Evolutionary conservation across 352 stramenopile genomes (phyloP).

Genomic region (Phytophthora nicotianae): DNA sequence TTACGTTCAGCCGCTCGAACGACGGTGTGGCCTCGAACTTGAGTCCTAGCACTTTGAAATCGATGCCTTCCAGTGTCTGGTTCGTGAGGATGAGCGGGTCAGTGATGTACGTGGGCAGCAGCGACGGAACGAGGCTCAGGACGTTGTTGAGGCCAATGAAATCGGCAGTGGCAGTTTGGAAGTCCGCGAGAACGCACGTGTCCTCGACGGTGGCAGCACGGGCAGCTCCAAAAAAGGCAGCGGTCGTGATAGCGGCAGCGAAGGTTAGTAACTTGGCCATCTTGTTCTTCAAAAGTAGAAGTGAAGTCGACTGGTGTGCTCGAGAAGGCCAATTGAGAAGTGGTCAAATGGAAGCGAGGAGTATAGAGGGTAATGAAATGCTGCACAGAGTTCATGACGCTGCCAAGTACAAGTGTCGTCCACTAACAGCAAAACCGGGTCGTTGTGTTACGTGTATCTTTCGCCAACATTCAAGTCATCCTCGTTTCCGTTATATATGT

Average conservation of each 20-base stretch:
- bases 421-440: conserved; percentile 26
- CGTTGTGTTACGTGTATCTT: conserved; percentile 6
- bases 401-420: conserved; percentile 7
- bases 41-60: conserved; percentile 35
- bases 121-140: conserved; percentile 23
- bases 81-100: conserved; percentile 35
- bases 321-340: conserved; percentile 35
- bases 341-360: conserved; percentile 11
- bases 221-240: conserved; percentile 18
- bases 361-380: conserved; percentile 18
- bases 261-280: conserved; percentile 51
- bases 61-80: conserved; percentile 34
- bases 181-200: conserved; percentile 29
- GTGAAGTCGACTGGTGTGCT: conserved; percentile 21
- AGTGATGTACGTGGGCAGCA: conserved; percentile 38
- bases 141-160: conserved; percentile 42
- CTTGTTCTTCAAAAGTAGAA: conserved; percentile 18
- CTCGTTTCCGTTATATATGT: conserved; percentile 8
- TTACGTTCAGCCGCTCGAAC: conserved; percentile 34
- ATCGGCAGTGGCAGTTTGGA: conserved; percentile 26
- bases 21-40: conserved; percentile 41
- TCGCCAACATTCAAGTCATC: conserved; percentile 9
- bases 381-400: conserved; percentile 19
- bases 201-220: conserved; percentile 32
- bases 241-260: conserved; percentile 24